Evolutionary conservation across 202 grass and related monocot genomes (phyloP).

Genomic region (Dendrocalamus latiflorus): DNA sequence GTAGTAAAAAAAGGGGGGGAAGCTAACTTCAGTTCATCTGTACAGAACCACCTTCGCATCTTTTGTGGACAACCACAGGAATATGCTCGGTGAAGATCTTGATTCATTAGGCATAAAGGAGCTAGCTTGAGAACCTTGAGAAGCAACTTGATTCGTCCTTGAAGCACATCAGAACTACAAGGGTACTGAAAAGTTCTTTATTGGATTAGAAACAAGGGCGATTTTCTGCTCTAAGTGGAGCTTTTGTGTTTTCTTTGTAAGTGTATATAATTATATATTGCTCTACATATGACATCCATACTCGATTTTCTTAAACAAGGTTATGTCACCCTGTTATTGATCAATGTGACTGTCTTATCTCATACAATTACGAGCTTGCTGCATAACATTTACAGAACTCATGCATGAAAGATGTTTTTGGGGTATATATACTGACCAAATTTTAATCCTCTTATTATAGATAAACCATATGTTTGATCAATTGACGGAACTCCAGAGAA

Average conservation of each 20-base stretch:
- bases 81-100: slow-evolving; percentile 90
- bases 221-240: neutral
- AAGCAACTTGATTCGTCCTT: slow-evolving; percentile 76
- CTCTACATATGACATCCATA: neutral
- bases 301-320: no score
- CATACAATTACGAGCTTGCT: neutral
- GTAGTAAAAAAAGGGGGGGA: neutral
- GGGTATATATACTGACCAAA: no score
- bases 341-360: neutral
- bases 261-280: neutral
- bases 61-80: slow-evolving; percentile 39
- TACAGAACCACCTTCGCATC: neutral
- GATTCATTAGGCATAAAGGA: slow-evolving; percentile 54
- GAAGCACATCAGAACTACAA: slow-evolving; percentile 80
- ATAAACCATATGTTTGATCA: no score
- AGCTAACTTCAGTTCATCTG: neutral
- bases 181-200: slow-evolving; percentile 38
- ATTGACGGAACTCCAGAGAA: no score
- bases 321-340: no score
- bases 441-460: no score
- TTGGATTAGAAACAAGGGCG: neutral
- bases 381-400: no score
- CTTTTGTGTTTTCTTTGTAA: neutral
- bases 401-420: no score
- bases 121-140: slow-evolving; percentile 81